Conservation (phyloP, 768 basidiomycete genomes). For the Mycena vitilis region DNA sequence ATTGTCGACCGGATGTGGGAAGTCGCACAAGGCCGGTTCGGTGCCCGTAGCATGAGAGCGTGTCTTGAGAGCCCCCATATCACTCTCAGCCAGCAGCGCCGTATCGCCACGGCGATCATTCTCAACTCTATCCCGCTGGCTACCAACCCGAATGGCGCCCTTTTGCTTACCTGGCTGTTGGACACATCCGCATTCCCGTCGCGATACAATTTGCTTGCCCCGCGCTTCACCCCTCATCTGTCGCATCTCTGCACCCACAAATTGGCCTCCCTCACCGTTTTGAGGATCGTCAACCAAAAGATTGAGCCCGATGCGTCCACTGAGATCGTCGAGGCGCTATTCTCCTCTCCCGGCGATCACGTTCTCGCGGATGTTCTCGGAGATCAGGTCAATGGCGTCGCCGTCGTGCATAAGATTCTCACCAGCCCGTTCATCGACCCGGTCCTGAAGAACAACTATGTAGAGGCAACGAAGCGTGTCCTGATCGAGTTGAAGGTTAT, state of each 20-base stretch:
- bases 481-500: constrained; percentile 92
- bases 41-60: constrained; percentile 97
- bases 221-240: constrained; percentile 95
- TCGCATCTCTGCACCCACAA: constrained; percentile 99
- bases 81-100: constrained; percentile 90
- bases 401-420: constrained; percentile 92
- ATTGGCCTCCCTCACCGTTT: constrained; percentile 92
- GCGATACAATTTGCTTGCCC: constrained; percentile 93
- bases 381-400: constrained; percentile 96
- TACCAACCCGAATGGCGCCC: constrained; percentile 96
- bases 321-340: constrained; percentile 89
- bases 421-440: constrained; percentile 88
- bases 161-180: constrained; percentile 95
- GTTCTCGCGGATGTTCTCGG: constrained; percentile 93
- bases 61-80: constrained; percentile 94
- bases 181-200: constrained; percentile 96
- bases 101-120: constrained; percentile 93
- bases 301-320: constrained; percentile 89
- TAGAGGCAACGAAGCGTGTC: constrained; percentile 91
- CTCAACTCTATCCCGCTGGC: constrained; percentile 97
- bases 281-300: constrained; percentile 97
- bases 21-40: constrained; percentile 96
- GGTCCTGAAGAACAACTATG: constrained; percentile 71
- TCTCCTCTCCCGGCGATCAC: constrained; percentile 90
- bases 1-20: constrained; percentile 99